These are phyloP conservation scores for Tagetes erecta DNA, from an alignment of 129 eudicot genomes.

Conservation along the genomic window DNA sequence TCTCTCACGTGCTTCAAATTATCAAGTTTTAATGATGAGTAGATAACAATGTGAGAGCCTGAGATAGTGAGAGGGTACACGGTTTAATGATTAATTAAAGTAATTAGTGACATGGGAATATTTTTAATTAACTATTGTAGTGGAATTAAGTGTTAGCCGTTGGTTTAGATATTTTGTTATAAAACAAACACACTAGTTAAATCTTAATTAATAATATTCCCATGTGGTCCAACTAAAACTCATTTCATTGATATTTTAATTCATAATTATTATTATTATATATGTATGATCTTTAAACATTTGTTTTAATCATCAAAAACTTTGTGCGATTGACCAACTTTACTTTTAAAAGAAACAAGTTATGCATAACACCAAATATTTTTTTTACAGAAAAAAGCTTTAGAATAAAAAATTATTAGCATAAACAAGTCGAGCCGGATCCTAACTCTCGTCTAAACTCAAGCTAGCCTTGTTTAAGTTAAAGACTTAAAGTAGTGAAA, in stretches of 20 bases:
- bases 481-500: too few relatives aligned
- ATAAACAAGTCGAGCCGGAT: too few relatives aligned
- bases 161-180: conserved; percentile 23
- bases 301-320: not conserved
- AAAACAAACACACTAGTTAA: not conserved
- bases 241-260: not conserved
- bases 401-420: too few relatives aligned
- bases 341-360: too few relatives aligned
- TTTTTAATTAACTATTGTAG: not conserved
- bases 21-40: not conserved
- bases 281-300: not conserved
- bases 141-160: conserved; percentile 25
- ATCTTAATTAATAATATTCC: conserved; percentile 4
- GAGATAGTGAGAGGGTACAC: not conserved
- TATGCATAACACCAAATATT: too few relatives aligned
- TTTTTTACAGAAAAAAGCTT: too few relatives aligned
- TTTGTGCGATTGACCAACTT: not conserved
- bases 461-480: too few relatives aligned
- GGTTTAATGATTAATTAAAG: not conserved
- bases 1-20: not conserved
- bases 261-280: not conserved
- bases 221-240: conserved; percentile 1
- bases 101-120: conserved; percentile 12
- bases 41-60: not conserved
- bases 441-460: too few relatives aligned